These are phyloP conservation scores for Erucastrum elatum DNA, from an alignment of 345 rosid species.

Conservation along the genomic window DNA sequence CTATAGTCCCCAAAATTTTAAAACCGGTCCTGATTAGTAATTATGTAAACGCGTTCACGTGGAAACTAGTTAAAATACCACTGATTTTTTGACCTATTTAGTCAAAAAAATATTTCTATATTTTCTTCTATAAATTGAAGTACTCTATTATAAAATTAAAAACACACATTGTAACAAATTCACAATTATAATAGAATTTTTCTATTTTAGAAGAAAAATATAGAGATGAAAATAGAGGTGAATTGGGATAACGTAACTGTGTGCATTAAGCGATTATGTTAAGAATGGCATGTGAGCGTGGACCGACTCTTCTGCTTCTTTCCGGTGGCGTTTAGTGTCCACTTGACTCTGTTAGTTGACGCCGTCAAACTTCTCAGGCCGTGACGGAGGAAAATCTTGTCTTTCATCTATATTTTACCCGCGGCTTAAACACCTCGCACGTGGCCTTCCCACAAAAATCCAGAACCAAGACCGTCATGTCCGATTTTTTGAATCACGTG, in stretches of 20 bases:
- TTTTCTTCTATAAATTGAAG: too few relatives aligned
- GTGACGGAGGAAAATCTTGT: constrained; percentile 1
- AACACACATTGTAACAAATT: too few relatives aligned
- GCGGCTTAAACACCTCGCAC: constrained; percentile 17
- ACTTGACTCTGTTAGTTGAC: constrained; percentile 29
- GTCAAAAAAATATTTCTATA: too few relatives aligned
- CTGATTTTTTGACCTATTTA: too few relatives aligned
- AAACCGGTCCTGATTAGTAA: too few relatives aligned
- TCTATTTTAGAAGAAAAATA: background rate
- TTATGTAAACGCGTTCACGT: too few relatives aligned
- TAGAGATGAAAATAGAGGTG: too few relatives aligned
- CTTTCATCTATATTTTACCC: constrained; percentile 24
- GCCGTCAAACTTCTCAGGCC: constrained; percentile 27
- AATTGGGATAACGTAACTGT: background rate
- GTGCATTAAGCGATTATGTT: background rate
- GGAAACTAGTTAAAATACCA: too few relatives aligned
- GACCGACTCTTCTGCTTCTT: constrained; percentile 30
- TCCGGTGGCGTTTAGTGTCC: constrained; percentile 37
- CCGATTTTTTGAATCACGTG: constrained; percentile 19
- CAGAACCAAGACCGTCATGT: constrained; percentile 22
- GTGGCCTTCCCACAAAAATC: constrained; percentile 27
- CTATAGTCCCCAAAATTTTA: too few relatives aligned
- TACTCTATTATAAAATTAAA: too few relatives aligned
- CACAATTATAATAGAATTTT: too few relatives aligned
- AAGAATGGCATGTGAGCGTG: constrained; percentile 14